These are phyloP conservation scores for Leccinum fibrillosum DNA, from an alignment of 768 basidiomycete genomes.

Conservation along the genomic window DNA sequence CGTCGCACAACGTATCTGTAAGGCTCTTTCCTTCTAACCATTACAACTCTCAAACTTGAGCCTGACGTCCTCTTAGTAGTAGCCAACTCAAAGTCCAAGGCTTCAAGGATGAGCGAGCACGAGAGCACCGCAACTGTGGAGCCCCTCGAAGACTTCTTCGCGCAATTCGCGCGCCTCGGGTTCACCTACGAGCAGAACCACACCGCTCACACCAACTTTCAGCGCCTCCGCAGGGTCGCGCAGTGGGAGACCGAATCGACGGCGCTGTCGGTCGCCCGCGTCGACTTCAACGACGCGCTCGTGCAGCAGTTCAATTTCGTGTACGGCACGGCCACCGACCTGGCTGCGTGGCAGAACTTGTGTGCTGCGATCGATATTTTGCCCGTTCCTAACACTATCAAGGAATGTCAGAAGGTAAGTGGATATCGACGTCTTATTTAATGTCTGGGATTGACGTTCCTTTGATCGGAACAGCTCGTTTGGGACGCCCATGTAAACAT, in stretches of 20 bases:
- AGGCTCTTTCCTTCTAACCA: neutral
- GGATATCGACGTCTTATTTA: neutral
- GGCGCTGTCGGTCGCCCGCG: neutral
- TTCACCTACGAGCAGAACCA: slow-evolving; percentile 13
- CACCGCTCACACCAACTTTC: slow-evolving; percentile 23
- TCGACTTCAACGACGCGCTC: slow-evolving; percentile 20
- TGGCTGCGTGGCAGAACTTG: slow-evolving; percentile 25
- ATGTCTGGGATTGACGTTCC: neutral
- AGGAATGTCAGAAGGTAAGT: slow-evolving; percentile 18
- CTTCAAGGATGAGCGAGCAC: neutral
- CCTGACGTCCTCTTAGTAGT: neutral
- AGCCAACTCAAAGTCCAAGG: neutral
- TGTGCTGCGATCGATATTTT: slow-evolving; percentile 20
- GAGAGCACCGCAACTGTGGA: slow-evolving; percentile 1
- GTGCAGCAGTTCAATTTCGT: slow-evolving; percentile 24
- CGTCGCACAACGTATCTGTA: neutral
- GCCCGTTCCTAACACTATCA: slow-evolving; percentile 18
- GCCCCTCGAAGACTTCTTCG: slow-evolving; percentile 27
- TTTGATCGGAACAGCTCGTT: slow-evolving; percentile 15
- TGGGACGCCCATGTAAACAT: slow-evolving; percentile 33
- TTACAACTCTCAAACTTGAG: neutral
- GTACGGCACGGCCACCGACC: slow-evolving; percentile 17
- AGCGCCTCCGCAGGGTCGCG: slow-evolving; percentile 5
- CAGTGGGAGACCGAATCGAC: neutral
- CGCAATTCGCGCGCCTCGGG: slow-evolving; percentile 8